These are phyloP conservation scores for Backusella sp. DNA, from an alignment of 192 early-diverging fungal species.

Conservation along the genomic window DNA sequence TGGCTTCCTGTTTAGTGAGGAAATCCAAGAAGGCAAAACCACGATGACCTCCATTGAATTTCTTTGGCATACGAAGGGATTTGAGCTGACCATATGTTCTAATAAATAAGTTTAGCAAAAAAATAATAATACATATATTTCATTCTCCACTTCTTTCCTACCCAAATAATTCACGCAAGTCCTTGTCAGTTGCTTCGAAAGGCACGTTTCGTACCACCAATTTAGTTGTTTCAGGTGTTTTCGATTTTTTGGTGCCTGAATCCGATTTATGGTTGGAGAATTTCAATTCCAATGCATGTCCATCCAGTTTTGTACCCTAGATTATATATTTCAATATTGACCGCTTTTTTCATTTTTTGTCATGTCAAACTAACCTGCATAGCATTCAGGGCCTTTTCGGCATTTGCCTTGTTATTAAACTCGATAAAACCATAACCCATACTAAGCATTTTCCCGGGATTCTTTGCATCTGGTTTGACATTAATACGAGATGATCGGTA, in stretches of 20 bases:
- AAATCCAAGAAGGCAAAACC: slow-evolving; percentile 99
- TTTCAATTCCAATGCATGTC: slow-evolving; percentile 87
- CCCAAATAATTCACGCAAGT: slow-evolving; percentile 82
- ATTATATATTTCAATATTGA: not conserved
- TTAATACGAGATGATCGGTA: slow-evolving; percentile 80
- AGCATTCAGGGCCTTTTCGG: slow-evolving; percentile 79
- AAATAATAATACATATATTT: not conserved
- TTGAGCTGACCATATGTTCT: slow-evolving; percentile 94
- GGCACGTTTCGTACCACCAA: slow-evolving; percentile 91
- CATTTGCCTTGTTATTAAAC: slow-evolving; percentile 80
- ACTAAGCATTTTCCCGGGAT: slow-evolving; percentile 69
- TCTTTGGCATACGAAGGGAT: slow-evolving; percentile 91
- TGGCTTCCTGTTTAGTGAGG: slow-evolving; percentile 93
- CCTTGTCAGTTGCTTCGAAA: slow-evolving; percentile 96
- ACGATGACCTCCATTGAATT: slow-evolving; percentile 90
- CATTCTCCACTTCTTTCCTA: slow-evolving; percentile 37
- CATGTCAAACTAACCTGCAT: slow-evolving; percentile 62
- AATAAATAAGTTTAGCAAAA: slow-evolving; percentile 2
- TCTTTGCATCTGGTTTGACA: slow-evolving; percentile 86
- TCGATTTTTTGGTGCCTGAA: slow-evolving; percentile 84
- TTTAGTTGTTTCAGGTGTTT: slow-evolving; percentile 46
- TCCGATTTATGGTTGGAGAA: slow-evolving; percentile 73
- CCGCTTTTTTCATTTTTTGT: not conserved
- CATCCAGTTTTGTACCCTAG: slow-evolving; percentile 76
- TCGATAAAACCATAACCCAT: slow-evolving; percentile 99